A percentile compares a stretch with the other conserved stretches of the same genome.
phyloP scores from a whole-genome alignment of 495 filamentous ascomycete species.

The Astrocystis sublimbata region DNA sequence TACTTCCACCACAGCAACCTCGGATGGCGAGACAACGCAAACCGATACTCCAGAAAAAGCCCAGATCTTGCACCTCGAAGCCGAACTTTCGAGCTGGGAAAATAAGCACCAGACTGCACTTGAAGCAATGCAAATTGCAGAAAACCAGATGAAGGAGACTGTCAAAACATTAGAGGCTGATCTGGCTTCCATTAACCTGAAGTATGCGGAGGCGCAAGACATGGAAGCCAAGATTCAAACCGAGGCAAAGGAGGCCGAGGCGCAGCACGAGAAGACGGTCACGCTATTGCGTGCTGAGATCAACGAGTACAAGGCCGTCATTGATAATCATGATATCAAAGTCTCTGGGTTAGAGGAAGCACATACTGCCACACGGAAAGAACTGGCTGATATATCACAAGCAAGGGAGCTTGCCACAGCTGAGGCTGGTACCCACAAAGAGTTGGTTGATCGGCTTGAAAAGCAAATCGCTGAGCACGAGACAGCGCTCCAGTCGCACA shows the following conservation, averaged over 20 bases:
- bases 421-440: constrained; percentile 52
- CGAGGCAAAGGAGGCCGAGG: constrained; percentile 33
- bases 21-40: constrained; percentile 21
- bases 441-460: constrained; percentile 59
- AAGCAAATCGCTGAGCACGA: constrained; percentile 56
- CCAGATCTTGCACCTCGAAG: constrained; percentile 70
- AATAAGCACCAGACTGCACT: constrained; percentile 70
- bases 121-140: constrained; percentile 69
- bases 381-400: constrained; percentile 54
- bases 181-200: constrained; percentile 41
- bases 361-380: constrained; percentile 58
- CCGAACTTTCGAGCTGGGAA: constrained; percentile 74
- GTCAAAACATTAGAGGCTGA: constrained; percentile 69
- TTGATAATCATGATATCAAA: constrained; percentile 61
- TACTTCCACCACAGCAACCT: constrained; percentile 14
- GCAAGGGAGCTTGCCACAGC: constrained; percentile 46
- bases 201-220: constrained; percentile 37
- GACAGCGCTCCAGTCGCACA: constrained; percentile 49
- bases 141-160: constrained; percentile 69
- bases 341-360: constrained; percentile 67
- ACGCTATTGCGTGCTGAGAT: constrained; percentile 70
- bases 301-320: constrained; percentile 72
- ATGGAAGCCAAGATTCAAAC: constrained; percentile 22
- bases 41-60: constrained; percentile 52
- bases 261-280: constrained; percentile 65